Percentiles rank a stretch among this genome's conserved stretches.
Evolutionary conservation across 2,329 filamentous ascomycete species (phyloP).

Genomic region (Trichoderma atrobrunneum): DNA sequence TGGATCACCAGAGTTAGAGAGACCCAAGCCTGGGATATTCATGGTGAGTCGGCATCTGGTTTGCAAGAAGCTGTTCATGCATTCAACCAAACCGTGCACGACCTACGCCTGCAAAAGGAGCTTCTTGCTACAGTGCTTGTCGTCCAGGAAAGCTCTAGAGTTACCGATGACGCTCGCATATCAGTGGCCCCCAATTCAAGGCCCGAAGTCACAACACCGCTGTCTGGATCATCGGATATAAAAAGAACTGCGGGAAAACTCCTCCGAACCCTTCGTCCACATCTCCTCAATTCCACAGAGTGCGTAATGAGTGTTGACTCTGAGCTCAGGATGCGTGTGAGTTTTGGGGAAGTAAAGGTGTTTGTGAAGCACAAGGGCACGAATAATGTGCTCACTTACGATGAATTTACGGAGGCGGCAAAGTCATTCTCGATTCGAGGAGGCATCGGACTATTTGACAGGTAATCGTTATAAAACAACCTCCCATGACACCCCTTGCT

Average conservation of each 20-base stretch:
- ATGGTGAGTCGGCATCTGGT: slow-evolving; percentile 24
- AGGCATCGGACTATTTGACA: slow-evolving; percentile 29
- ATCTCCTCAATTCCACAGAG: slow-evolving; percentile 27
- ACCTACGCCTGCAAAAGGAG: slow-evolving; percentile 32
- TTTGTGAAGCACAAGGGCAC: slow-evolving; percentile 27
- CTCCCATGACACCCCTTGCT: neutral
- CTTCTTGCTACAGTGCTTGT: slow-evolving; percentile 28
- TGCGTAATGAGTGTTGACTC: slow-evolving; percentile 27
- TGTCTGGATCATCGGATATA: neutral
- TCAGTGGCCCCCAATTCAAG: slow-evolving; percentile 27
- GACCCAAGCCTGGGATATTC: slow-evolving; percentile 29
- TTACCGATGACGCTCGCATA: slow-evolving; percentile 22
- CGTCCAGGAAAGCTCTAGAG: slow-evolving; percentile 27
- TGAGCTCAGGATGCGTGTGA: slow-evolving; percentile 32
- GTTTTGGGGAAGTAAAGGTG: slow-evolving; percentile 33
- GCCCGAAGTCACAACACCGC: slow-evolving; percentile 20
- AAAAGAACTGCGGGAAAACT: slow-evolving; percentile 6
- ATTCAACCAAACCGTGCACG: slow-evolving; percentile 33
- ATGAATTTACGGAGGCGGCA: slow-evolving; percentile 29
- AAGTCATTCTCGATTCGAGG: slow-evolving; percentile 30
- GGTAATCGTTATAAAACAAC: slow-evolving; percentile 24
- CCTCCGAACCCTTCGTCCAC: slow-evolving; percentile 23
- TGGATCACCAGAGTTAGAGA: slow-evolving; percentile 31
- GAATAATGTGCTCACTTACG: slow-evolving; percentile 25
- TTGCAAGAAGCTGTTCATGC: slow-evolving; percentile 30